A percentile compares a stretch with the other conserved stretches of the same genome.
Conservation (phyloP, 805 yeast genomes). For the Metschnikowia shivogae region DNA sequence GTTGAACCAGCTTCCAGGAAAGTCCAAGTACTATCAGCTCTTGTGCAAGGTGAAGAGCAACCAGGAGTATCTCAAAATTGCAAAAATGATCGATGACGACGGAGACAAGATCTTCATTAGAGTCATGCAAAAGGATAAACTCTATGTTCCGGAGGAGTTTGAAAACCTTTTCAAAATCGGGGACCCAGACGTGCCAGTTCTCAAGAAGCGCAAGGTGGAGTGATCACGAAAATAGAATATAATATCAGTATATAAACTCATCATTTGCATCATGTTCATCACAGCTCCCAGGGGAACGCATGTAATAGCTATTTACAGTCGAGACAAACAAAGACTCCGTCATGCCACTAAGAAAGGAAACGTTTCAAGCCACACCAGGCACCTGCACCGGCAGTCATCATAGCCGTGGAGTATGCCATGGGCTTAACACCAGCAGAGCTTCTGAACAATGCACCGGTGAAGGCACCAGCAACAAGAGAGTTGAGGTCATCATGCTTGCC, state of each 20-base stretch:
- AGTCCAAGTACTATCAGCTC: constrained; percentile 52
- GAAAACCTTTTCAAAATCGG: neutral
- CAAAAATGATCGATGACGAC: constrained; percentile 31
- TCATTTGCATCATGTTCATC: constrained; percentile 6
- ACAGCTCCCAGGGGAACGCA: neutral
- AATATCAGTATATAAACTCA: neutral
- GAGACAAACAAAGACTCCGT: constrained; percentile 10
- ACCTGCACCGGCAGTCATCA: constrained; percentile 88
- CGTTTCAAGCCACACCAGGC: constrained; percentile 85
- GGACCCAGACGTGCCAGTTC: neutral
- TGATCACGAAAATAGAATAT: too few relatives aligned
- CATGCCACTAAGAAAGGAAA: constrained; percentile 18
- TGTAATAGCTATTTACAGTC: constrained; percentile 15
- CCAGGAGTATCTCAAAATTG: constrained; percentile 43
- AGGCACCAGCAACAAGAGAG: constrained; percentile 83
- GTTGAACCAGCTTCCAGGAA: constrained; percentile 75
- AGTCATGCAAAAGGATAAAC: constrained; percentile 30
- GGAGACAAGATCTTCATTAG: constrained; percentile 33
- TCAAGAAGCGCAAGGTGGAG: constrained; percentile 1
- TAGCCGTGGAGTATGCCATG: constrained; percentile 78
- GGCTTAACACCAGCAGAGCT: constrained; percentile 82
- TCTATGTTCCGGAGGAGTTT: constrained; percentile 18
- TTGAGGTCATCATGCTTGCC: constrained; percentile 86
- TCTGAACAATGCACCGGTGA: constrained; percentile 89
- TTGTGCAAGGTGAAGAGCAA: constrained; percentile 54